Conservation (phyloP, 2,329 filamentous ascomycete genomes). For the Daldinia eschscholtzii region DNA sequence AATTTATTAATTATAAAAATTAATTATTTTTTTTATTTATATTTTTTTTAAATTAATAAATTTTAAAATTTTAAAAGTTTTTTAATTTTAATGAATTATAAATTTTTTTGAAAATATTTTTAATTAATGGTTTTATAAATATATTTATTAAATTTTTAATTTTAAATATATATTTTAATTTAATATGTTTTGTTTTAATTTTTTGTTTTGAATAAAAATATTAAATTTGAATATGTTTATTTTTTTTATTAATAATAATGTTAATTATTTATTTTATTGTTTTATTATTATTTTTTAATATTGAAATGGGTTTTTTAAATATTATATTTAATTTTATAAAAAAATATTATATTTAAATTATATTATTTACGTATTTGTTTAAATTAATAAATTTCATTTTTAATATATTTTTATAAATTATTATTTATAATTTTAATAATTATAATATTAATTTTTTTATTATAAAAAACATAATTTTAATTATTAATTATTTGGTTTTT, state of each 20-base stretch:
- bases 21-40: too few relatives aligned
- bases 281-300: neutral
- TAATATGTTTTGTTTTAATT: neutral
- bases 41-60: too few relatives aligned
- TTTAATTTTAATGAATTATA: neutral
- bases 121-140: constrained; percentile 2
- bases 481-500: neutral
- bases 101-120: neutral
- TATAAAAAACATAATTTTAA: neutral
- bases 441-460: neutral
- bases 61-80: too few relatives aligned
- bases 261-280: neutral
- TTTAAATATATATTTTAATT: neutral
- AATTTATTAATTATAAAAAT: too few relatives aligned
- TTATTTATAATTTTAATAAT: neutral
- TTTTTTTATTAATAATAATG: neutral
- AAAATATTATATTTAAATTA: neutral
- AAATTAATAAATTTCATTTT: neutral
- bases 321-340: constrained; percentile 2
- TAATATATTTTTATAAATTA: constrained; percentile 1
- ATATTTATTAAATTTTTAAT: neutral
- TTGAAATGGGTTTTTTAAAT: neutral
- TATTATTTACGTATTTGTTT: neutral
- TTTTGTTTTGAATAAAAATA: constrained; percentile 2
- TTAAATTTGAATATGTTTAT: neutral